Evolutionary conservation across 768 basidiomycete genomes (phyloP), one percentile per base, ranked within the genome.

Genomic region (Leccinum boreale): DNA sequence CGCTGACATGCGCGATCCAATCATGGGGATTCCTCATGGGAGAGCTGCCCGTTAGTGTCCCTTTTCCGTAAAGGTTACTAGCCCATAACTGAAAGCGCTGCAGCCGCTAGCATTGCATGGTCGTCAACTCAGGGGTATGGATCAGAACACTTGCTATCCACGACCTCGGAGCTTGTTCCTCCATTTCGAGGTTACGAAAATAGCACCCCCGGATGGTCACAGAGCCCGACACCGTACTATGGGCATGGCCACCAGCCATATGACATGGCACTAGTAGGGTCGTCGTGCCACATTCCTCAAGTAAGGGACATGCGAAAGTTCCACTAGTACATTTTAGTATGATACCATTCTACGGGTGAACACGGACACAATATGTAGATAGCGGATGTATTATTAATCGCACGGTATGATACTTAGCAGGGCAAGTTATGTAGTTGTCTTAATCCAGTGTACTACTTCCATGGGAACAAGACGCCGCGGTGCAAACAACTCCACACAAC

Each of bases 71-170:
- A 8, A 36, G 50, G 39, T 11, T 11, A 23, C 55, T 21, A 39
- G 28, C 31, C 58, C 26, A 55, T 14, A 50, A 53, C n/a, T 64
- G 67, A 57, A 59, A 57, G 61, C 15, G 14, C 50, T n/a, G 33
- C 42, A 26, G 24, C 36, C 36, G 28, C 50, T 49, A 57, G 31
- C 7, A n/a, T 35, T 55, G 29, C 48, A 55, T 58, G 42, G n/a
- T 42, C 56, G 60, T 19, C 62, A 45, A 49, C 28, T 15, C 57
- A 61, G 36, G 53, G 45, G 17, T 58, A 28, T 15, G 51, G 28
- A 15, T 3, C 47, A 29, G 45, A 67, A 29, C n/a, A 48, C 47
- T 58, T 52, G 14, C 55, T 53, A 26, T 50, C 53, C 4, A 56
- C 24, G 57, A 5, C 46, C 12, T 11, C 46, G 15, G 58, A 56